These are phyloP conservation scores for Vitis amurensis DNA, from an alignment of 164 flowering plant genomes.

Conservation along the genomic window DNA sequence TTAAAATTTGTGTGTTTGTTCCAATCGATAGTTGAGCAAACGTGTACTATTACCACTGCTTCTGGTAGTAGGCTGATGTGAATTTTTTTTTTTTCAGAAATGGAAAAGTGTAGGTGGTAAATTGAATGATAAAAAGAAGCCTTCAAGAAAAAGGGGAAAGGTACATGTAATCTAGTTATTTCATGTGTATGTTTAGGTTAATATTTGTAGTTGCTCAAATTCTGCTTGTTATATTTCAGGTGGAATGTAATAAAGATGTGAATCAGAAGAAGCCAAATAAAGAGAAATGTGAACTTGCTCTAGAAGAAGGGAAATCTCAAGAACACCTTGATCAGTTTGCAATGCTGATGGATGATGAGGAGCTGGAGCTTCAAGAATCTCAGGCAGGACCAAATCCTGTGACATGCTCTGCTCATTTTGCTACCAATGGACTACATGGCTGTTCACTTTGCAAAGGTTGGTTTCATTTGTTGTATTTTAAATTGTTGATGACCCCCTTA, in stretches of 20 bases:
- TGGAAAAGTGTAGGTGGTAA: slow-evolving; percentile 43
- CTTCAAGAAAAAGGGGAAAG: slow-evolving; percentile 42
- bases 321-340: slow-evolving; percentile 33
- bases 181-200: slow-evolving; percentile 9
- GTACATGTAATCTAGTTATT: slow-evolving; percentile 28
- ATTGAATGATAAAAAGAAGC: slow-evolving; percentile 49
- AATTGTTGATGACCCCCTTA: background rate
- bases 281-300: slow-evolving; percentile 66
- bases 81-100: slow-evolving; percentile 18
- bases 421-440: slow-evolving; percentile 43
- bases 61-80: too few species aligned
- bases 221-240: slow-evolving; percentile 34
- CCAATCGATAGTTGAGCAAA: background rate
- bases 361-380: slow-evolving; percentile 78
- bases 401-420: slow-evolving; percentile 65
- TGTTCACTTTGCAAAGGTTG: slow-evolving; percentile 93
- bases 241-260: slow-evolving; percentile 22
- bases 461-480: background rate
- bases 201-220: background rate
- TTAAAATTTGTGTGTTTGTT: background rate
- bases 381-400: slow-evolving; percentile 65
- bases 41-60: background rate
- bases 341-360: slow-evolving; percentile 80
- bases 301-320: slow-evolving; percentile 33
- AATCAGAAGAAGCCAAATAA: slow-evolving; percentile 30